These are phyloP conservation scores for Fusarium coicis DNA, from an alignment of 2,329 filamentous ascomycete genomes.

Conservation along the genomic window DNA sequence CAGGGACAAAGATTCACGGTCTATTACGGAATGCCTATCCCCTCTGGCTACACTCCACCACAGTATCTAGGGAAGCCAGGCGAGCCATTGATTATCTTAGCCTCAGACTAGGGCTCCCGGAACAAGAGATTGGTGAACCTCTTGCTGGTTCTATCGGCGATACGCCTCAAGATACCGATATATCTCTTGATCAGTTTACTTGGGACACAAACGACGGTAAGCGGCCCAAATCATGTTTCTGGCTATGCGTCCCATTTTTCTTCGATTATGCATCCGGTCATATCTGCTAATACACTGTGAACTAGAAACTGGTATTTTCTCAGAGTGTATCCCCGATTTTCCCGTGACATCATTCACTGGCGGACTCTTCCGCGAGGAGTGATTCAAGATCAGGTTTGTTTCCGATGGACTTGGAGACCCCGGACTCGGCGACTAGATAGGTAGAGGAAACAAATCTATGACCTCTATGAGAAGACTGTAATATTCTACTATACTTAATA, in stretches of 20 bases:
- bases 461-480: no score
- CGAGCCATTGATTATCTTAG: neutral
- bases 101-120: neutral
- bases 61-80: neutral
- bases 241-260: no score
- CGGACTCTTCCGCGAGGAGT: fast-evolving
- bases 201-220: neutral
- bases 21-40: neutral
- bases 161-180: neutral
- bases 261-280: fast-evolving
- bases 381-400: neutral
- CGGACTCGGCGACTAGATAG: neutral
- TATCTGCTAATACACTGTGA: neutral
- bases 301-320: neutral
- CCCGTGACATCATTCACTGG: neutral
- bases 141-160: neutral
- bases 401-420: neutral
- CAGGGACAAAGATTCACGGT: neutral
- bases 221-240: neutral
- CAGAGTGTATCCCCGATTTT: neutral
- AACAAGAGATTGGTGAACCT: neutral
- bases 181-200: neutral
- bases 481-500: no score
- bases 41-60: neutral
- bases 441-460: no score